Evolutionary conservation across 2,329 filamentous ascomycete genomes (phyloP).

Genomic region (Bipolaris cookei): DNA sequence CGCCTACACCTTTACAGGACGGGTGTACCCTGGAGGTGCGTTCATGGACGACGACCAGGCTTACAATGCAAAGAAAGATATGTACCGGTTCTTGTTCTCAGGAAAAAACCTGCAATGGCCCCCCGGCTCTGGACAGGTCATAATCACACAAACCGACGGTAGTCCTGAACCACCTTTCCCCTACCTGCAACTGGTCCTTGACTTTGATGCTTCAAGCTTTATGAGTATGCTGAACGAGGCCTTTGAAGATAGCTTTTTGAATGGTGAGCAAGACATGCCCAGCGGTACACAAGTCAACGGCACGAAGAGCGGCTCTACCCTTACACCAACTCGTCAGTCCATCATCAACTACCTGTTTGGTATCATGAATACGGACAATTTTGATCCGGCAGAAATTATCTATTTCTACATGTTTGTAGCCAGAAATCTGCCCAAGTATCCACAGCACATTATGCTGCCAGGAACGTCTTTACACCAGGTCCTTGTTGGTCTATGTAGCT

Average conservation of each 20-base stretch:
- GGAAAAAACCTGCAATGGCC: slow-evolving; percentile 80
- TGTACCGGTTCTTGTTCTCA: slow-evolving; percentile 94
- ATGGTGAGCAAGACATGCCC: slow-evolving; percentile 72
- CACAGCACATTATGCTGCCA: slow-evolving; percentile 89
- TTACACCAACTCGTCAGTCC: slow-evolving; percentile 80
- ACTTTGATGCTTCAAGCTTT: slow-evolving; percentile 89
- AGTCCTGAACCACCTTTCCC: slow-evolving; percentile 77
- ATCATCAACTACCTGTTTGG: slow-evolving; percentile 89
- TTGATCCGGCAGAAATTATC: slow-evolving; percentile 80
- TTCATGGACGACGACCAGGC: slow-evolving; percentile 75
- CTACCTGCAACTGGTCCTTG: slow-evolving; percentile 81
- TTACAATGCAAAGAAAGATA: slow-evolving; percentile 77
- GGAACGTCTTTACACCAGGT: slow-evolving; percentile 84
- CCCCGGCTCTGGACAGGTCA: slow-evolving; percentile 64
- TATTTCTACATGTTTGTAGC: slow-evolving; percentile 99
- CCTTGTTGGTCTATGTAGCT: slow-evolving; percentile 81
- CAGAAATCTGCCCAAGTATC: slow-evolving; percentile 93
- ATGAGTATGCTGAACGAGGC: slow-evolving; percentile 96
- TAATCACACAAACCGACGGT: slow-evolving; percentile 64
- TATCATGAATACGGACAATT: slow-evolving; percentile 81
- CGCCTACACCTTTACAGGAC: slow-evolving; percentile 86
- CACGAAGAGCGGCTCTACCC: slow-evolving; percentile 37
- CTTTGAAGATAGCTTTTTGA: slow-evolving; percentile 93
- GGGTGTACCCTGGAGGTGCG: slow-evolving; percentile 88
- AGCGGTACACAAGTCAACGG: slow-evolving; percentile 64